Evolutionary conservation across 495 filamentous ascomycete species (phyloP).

Genomic region (Hypoxylon trugodes): DNA sequence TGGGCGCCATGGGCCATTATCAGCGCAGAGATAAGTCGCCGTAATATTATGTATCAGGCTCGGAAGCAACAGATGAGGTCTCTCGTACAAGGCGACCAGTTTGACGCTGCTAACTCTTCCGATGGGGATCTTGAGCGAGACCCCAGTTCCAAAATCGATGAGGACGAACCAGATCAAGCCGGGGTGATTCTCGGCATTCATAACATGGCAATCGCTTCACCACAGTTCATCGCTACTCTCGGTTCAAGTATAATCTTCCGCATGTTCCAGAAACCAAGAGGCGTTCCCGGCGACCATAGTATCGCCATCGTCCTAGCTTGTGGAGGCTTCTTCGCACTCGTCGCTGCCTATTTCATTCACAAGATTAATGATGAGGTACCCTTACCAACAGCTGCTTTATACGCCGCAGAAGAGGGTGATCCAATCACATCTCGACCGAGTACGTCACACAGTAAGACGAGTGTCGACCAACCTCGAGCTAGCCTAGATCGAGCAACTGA

Average conservation of each 20-base stretch:
- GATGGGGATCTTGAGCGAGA: slow-evolving; percentile 37
- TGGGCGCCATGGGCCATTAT: slow-evolving; percentile 96
- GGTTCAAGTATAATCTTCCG: slow-evolving; percentile 83
- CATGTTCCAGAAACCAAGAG: slow-evolving; percentile 81
- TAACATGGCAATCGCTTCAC: slow-evolving; percentile 88
- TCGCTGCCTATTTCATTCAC: slow-evolving; percentile 74
- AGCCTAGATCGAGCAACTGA: slow-evolving; percentile 54
- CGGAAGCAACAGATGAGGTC: slow-evolving; percentile 50
- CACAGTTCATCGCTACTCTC: slow-evolving; percentile 87
- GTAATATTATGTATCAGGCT: slow-evolving; percentile 72
- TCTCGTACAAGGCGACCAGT: slow-evolving; percentile 19
- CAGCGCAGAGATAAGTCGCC: slow-evolving; percentile 81
- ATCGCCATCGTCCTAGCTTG: slow-evolving; percentile 85
- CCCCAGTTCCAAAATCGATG: slow-evolving; percentile 45
- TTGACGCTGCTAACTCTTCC: background rate
- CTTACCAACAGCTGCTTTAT: slow-evolving; percentile 44
- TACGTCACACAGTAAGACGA: slow-evolving; percentile 44
- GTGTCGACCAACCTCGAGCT: slow-evolving; percentile 45
- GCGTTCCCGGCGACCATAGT: slow-evolving; percentile 81
- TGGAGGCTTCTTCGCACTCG: slow-evolving; percentile 77
- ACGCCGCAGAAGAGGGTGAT: slow-evolving; percentile 53
- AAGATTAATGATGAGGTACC: slow-evolving; percentile 56
- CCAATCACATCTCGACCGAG: slow-evolving; percentile 34
- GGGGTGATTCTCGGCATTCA: slow-evolving; percentile 90
- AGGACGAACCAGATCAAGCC: slow-evolving; percentile 73